Base-by-base conservation (phyloP, 140 eudicot genomes). In the Cichorium intybus region DNA sequence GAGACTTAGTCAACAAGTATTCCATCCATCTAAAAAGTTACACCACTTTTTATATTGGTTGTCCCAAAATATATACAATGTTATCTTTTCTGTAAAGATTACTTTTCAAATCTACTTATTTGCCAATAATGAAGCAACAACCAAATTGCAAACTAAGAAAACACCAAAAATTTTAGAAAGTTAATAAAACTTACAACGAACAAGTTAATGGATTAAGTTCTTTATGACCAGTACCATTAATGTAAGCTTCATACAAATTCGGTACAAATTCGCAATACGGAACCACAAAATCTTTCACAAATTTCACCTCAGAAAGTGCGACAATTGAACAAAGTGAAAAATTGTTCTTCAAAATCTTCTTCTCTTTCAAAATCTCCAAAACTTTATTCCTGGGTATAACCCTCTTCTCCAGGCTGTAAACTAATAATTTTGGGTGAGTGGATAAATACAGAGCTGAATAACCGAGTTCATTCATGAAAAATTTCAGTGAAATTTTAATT, bases 371-470 rank as follows among this genome's bases (percentile, higher is more conserved):
- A 27, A 24, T 62, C 7, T 12, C 21, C 51, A 60, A 17, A 21
- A 61, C 60, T 16, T 43, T 27, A 48, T 50, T 7, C 24, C 80
- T 54, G 0, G 80, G 71, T 2, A 49, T 29, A 16, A 75, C 53
- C 60, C 76, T 53, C 39, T 60, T 61, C 6, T 68, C 75, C 66
- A 75, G 68, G 17, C 80, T 68, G 23, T 31, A 62, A 31, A 39
- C 33, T 2, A 75, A 75, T 4, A 75, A 3, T 6, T 37, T 27
- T 0, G 71, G 75, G 8, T 60, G 56, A 2, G 62, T 29, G 0
- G 65, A 56, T 35, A 75, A 68, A 58, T 60, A 57, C 10, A 14
- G 37, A 24, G 66, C 31, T 4, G 31, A 43, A 27, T 24, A 75
- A 53, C 75, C 75, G 4, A 53, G 33, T n/a, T 75, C 70, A 18